These are phyloP conservation scores for Candida maesae DNA, from an alignment of 805 yeast species.

Conservation along the genomic window DNA sequence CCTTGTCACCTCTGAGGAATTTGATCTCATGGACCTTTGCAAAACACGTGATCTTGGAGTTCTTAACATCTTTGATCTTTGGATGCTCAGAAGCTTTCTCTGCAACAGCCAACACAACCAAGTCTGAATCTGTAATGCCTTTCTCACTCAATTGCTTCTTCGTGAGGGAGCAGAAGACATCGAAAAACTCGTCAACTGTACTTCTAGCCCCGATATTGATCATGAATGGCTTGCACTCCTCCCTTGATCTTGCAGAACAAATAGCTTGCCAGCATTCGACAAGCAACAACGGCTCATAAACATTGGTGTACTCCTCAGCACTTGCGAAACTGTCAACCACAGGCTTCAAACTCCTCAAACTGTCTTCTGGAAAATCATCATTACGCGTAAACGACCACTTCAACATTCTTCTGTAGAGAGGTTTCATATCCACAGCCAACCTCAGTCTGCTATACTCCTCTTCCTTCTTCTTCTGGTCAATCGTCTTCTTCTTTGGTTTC, in stretches of 20 bases:
- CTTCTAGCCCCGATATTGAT: constrained; percentile 75
- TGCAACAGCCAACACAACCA: constrained; percentile 55
- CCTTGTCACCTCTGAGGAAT: constrained; percentile 55
- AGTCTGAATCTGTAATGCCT: constrained; percentile 69
- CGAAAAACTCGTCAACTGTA: constrained; percentile 82
- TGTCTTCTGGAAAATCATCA: constrained; percentile 57
- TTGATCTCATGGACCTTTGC: constrained; percentile 80
- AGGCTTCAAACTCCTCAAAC: constrained; percentile 26
- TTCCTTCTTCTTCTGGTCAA: constrained; percentile 43
- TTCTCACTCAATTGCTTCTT: constrained; percentile 47
- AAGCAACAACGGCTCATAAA: constrained; percentile 76
- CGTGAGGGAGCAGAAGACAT: constrained; percentile 71
- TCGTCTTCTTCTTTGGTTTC: constrained; percentile 31
- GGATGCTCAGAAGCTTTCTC: constrained; percentile 22
- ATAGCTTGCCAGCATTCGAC: constrained; percentile 94
- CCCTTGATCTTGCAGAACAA: constrained; percentile 63
- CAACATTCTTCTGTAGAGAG: constrained; percentile 65
- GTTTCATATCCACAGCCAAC: constrained; percentile 71
- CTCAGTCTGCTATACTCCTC: constrained; percentile 78
- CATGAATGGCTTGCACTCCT: constrained; percentile 53
- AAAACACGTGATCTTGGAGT: constrained; percentile 51
- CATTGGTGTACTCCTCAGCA: constrained; percentile 61
- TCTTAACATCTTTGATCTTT: constrained; percentile 33
- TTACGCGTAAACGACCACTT: constrained; percentile 69
- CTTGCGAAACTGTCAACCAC: constrained; percentile 55